Percentiles rank a stretch among this genome's conserved stretches.
These are phyloP conservation scores for Phytomonas sp. DNA, from an alignment of 208 protist genomes.

Conservation along the genomic window DNA sequence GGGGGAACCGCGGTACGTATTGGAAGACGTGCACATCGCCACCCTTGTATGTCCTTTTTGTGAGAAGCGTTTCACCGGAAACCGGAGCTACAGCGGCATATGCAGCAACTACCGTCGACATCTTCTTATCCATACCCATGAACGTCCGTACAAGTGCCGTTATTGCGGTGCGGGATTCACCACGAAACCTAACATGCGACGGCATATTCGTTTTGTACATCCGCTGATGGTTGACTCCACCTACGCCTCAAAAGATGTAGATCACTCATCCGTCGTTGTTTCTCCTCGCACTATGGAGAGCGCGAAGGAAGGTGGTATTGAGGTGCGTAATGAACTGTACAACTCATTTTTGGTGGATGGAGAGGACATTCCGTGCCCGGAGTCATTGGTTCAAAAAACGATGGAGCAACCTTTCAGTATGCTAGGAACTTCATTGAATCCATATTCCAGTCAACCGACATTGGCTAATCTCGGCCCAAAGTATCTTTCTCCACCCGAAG, in stretches of 20 bases:
- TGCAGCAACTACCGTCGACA: constrained; percentile 74
- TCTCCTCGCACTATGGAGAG: not conserved
- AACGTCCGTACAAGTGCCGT: constrained; percentile 53
- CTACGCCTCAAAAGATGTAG: not conserved
- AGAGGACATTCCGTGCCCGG: not conserved
- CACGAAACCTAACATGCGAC: constrained; percentile 42
- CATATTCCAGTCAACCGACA: not conserved
- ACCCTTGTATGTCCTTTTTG: constrained; percentile 52
- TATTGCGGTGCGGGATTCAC: constrained; percentile 56
- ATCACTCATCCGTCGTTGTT: not conserved
- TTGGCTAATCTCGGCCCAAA: not conserved
- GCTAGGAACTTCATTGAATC: not conserved
- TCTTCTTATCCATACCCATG: constrained; percentile 55
- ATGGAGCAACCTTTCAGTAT: not conserved
- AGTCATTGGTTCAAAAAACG: not conserved
- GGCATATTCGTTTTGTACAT: constrained; percentile 41
- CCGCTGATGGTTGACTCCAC: constrained; percentile 1
- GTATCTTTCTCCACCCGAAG: not conserved
- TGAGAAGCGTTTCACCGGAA: constrained; percentile 36
- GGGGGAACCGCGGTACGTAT: not conserved
- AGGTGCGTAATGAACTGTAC: not conserved
- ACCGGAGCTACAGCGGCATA: constrained; percentile 42
- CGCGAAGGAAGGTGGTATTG: not conserved
- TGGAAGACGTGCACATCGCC: constrained; percentile 5
- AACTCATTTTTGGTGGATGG: not conserved